Percentiles rank a stretch among this genome's conserved stretches.
phyloP scores from a whole-genome alignment of 805 yeast genomes.

The Starmerella sp. region DNA sequence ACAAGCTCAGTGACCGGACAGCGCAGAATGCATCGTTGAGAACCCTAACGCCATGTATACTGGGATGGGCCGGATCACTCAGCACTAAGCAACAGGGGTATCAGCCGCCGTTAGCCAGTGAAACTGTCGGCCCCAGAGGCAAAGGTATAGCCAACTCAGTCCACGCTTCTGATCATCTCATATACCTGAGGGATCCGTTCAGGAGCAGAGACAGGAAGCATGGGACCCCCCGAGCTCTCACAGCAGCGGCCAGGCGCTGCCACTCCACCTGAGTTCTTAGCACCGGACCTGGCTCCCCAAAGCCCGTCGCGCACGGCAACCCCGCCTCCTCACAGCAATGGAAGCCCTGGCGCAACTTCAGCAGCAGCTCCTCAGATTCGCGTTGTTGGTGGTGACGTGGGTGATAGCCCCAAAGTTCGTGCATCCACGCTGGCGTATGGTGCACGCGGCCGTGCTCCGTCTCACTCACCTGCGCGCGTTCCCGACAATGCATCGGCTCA shows the following conservation, averaged over 20 bases:
- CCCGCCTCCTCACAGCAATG: not conserved
- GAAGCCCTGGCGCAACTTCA: slow-evolving; percentile 1
- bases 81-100: slow-evolving; percentile 1
- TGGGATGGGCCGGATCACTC: not conserved
- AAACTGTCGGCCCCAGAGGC: not conserved
- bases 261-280: not conserved
- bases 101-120: not conserved
- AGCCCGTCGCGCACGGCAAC: not conserved
- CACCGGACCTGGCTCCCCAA: not conserved
- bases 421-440: slow-evolving; percentile 21
- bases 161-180: not conserved
- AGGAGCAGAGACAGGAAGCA: not conserved
- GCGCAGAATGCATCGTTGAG: not conserved
- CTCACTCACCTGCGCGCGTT: not conserved
- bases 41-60: not conserved
- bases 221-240: not conserved
- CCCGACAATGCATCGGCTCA: not conserved
- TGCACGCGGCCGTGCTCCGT: slow-evolving; percentile 2
- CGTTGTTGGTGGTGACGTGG: not conserved
- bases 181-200: not conserved
- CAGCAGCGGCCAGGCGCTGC: not conserved
- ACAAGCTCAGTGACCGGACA: not conserved
- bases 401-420: slow-evolving; percentile 12
- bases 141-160: not conserved
- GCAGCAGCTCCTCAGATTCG: slow-evolving; percentile 12